Base-by-base conservation (phyloP, 768 basidiomycete species). In the Agrocybe pediades region DNA sequence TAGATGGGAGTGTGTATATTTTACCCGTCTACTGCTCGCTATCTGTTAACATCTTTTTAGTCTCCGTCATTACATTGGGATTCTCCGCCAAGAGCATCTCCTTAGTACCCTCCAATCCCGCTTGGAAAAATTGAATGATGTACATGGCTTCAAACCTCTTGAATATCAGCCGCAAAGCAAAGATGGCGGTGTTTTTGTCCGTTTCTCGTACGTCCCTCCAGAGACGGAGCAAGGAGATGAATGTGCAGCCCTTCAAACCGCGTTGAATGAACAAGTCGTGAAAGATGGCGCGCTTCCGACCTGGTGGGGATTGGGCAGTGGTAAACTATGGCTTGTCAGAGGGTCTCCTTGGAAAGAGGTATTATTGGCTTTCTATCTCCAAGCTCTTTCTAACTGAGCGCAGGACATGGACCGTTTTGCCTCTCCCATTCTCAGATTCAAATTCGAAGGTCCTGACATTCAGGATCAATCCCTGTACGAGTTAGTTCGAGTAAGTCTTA, bases 361-460 rank as follows among this genome's bases (percentile, higher is more conserved):
- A 46, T 73, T 64, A 41, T 17, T 1, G 44, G 17, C 33, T 45
- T 8, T 36, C 19, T 40, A 23, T 25, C 16, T 33, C 51, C 11
- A 46, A 50, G 15, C 43, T 43, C 19, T 47, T 26, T 47, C 17
- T 46, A 27, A 41, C 23, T 23, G 21, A 4, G 3, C 33, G 29
- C 49, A 95, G 90, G 96, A 98, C 59, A 85, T 98, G 83, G 77
- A 86, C 53, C 78, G 90, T 48, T 96, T 85, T 66, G 86, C 93
- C 0, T 88, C 89, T 17, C 73, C 77, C 2, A 76, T 88, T 8
- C 64, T 98, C 46, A 82, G 83, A 54, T 81, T 96, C n/a, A 72
- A 82, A 6, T 98, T 96, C 60, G 90, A 96, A 26, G 96, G 96
- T 0, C 88, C 92, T 1, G 95, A 97, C 64, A 72, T 95, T 1